These are phyloP conservation scores for Phylloporus arenicola DNA, from an alignment of 768 basidiomycete species.

Conservation along the genomic window DNA sequence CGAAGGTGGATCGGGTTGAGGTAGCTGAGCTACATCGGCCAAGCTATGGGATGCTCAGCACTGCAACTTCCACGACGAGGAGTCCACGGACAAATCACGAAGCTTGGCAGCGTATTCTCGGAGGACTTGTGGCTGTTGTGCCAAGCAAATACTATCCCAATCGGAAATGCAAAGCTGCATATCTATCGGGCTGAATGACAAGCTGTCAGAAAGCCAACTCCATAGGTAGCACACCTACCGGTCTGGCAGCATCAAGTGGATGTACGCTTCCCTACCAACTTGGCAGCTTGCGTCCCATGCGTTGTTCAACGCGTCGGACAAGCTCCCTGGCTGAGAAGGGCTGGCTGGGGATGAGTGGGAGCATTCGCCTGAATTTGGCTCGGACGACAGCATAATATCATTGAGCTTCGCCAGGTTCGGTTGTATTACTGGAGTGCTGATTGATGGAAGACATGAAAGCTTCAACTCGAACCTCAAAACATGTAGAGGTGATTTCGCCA, in stretches of 20 bases:
- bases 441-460: constrained; percentile 8
- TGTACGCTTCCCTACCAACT: constrained; percentile 32
- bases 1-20: constrained; percentile 47
- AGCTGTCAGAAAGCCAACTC: constrained; percentile 2
- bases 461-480: constrained; percentile 40
- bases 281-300: constrained; percentile 26
- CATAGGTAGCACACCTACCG: constrained; percentile 34
- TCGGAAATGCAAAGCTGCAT: constrained; percentile 44
- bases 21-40: constrained; percentile 16
- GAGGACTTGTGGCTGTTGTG: constrained; percentile 39
- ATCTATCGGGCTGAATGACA: constrained; percentile 47
- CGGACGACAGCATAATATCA: not conserved
- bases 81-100: constrained; percentile 38
- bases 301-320: not conserved
- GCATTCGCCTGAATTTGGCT: not conserved
- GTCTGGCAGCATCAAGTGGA: constrained; percentile 55
- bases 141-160: constrained; percentile 20
- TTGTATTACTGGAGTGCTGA: not conserved
- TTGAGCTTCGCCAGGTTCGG: not conserved
- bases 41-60: constrained; percentile 29
- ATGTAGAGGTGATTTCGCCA: constrained; percentile 8
- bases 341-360: not conserved
- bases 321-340: not conserved
- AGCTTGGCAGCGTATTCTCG: constrained; percentile 38
- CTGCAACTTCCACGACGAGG: not conserved